Percentiles rank a stretch among this genome's conserved stretches.
phyloP scores from a whole-genome alignment of 495 filamentous ascomycete genomes.

The Tuber brumale region DNA sequence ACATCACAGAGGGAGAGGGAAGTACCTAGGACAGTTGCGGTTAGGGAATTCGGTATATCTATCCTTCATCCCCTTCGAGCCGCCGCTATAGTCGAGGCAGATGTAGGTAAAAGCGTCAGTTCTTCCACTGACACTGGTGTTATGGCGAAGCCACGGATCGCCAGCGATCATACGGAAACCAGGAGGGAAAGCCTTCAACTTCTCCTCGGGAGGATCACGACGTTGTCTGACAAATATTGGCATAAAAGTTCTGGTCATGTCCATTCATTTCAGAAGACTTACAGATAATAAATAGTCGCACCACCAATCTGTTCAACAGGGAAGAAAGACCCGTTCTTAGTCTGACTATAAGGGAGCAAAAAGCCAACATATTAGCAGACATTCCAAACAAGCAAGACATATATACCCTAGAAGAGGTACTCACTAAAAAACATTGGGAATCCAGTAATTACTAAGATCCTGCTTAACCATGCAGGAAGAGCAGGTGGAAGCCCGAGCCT shows the following conservation, averaged over 20 bases:
- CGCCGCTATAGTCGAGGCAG: conserved; percentile 50
- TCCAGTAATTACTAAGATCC: conserved; percentile 76
- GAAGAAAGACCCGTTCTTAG: conserved; percentile 59
- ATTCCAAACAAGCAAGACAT: background rate
- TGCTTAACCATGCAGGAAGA: conserved; percentile 58
- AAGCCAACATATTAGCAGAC: background rate
- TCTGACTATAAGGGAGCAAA: conserved; percentile 39
- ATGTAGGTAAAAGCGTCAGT: conserved; percentile 50
- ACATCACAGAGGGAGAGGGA: background rate
- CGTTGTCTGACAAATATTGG: conserved; percentile 49
- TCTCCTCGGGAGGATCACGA: conserved; percentile 53
- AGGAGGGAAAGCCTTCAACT: conserved; percentile 60
- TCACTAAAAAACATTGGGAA: conserved; percentile 60
- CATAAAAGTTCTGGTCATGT: conserved; percentile 2
- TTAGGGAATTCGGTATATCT: conserved; percentile 47
- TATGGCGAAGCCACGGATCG: conserved; percentile 50
- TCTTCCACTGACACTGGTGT: conserved; percentile 46
- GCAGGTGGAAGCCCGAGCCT: conserved; percentile 56
- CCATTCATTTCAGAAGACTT: conserved; percentile 24
- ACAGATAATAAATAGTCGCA: conserved; percentile 68
- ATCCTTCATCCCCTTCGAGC: conserved; percentile 11
- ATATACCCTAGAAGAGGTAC: background rate
- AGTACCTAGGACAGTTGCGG: conserved; percentile 54
- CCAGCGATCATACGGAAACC: conserved; percentile 73
- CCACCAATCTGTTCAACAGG: conserved; percentile 61